These are phyloP conservation scores for Lyophyllum atratum DNA, from an alignment of 768 basidiomycete species.

Conservation along the genomic window DNA sequence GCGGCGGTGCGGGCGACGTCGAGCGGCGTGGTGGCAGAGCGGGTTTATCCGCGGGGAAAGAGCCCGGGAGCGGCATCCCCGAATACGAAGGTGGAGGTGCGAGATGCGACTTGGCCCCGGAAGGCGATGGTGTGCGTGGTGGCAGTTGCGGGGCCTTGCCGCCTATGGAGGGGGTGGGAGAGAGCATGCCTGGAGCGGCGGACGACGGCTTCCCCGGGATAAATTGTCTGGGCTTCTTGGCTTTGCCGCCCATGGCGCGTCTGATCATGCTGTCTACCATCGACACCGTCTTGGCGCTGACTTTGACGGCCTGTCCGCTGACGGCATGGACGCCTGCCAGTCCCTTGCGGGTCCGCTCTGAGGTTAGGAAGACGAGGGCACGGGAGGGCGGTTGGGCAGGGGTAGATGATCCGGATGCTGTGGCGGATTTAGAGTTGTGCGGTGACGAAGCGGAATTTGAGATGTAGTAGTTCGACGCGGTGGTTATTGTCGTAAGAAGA, in stretches of 20 bases:
- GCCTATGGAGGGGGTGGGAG: constrained; percentile 4
- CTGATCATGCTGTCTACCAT: constrained; percentile 63
- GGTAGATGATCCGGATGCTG: not conserved
- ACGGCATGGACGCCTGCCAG: constrained; percentile 64
- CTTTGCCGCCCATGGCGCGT: constrained; percentile 51
- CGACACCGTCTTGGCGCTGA: constrained; percentile 62
- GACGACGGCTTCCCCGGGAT: constrained; percentile 6
- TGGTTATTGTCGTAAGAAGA: constrained; percentile 59
- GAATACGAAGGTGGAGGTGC: constrained; percentile 21
- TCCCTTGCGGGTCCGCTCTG: constrained; percentile 56
- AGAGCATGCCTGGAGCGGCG: constrained; percentile 8
- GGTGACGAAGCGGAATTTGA: constrained; percentile 53
- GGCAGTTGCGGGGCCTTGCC: constrained; percentile 18
- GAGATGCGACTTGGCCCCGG: constrained; percentile 7
- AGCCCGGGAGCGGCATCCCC: constrained; percentile 5
- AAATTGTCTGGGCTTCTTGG: constrained; percentile 28
- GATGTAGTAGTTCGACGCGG: constrained; percentile 65
- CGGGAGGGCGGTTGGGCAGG: constrained; percentile 38
- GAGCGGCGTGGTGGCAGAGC: constrained; percentile 33
- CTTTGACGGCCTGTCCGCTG: constrained; percentile 65
- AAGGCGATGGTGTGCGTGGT: constrained; percentile 19
- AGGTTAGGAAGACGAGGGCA: constrained; percentile 59
- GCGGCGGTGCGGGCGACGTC: constrained; percentile 33
- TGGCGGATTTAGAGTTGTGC: constrained; percentile 30
- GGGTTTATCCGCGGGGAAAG: constrained; percentile 21